A percentile compares a stretch with the other conserved stretches of the same genome.
These are phyloP conservation scores for Stagonosporopsis vannaccii DNA, from an alignment of 2,329 filamentous ascomycete genomes.

Conservation along the genomic window DNA sequence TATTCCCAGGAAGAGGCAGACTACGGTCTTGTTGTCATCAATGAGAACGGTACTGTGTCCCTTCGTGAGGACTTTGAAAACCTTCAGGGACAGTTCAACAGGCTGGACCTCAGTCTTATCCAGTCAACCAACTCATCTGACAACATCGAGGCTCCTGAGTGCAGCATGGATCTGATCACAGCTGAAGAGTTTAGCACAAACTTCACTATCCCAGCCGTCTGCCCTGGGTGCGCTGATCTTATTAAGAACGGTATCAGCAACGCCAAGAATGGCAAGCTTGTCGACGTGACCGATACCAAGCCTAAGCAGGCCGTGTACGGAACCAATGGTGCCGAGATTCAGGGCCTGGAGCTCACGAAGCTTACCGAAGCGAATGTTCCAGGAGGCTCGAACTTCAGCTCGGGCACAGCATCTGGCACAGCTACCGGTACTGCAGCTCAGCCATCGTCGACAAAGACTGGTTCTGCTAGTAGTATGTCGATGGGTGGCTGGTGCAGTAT, in stretches of 20 bases:
- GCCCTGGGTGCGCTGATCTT: slow-evolving; percentile 73
- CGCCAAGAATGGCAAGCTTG: slow-evolving; percentile 64
- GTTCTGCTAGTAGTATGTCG: slow-evolving; percentile 21
- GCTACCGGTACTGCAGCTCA: slow-evolving; percentile 21
- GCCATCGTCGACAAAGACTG: slow-evolving; percentile 29
- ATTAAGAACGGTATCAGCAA: slow-evolving; percentile 78
- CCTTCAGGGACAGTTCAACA: slow-evolving; percentile 76
- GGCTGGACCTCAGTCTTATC: slow-evolving; percentile 74
- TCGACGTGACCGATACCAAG: slow-evolving; percentile 63
- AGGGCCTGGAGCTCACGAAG: slow-evolving; percentile 66
- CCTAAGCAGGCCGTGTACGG: slow-evolving; percentile 66
- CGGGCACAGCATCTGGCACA: slow-evolving; percentile 6
- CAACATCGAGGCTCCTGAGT: slow-evolving; percentile 66
- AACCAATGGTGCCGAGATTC: slow-evolving; percentile 64
- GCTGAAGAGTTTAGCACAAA: slow-evolving; percentile 72
- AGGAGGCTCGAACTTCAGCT: slow-evolving; percentile 47
- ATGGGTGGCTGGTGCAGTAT: slow-evolving; percentile 18
- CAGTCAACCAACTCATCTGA: slow-evolving; percentile 67
- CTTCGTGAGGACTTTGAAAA: slow-evolving; percentile 64
- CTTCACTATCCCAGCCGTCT: slow-evolving; percentile 76
- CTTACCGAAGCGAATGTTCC: slow-evolving; percentile 64
- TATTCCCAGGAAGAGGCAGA: slow-evolving; percentile 74
- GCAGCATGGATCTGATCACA: slow-evolving; percentile 71
- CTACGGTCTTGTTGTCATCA: slow-evolving; percentile 58
- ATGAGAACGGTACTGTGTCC: slow-evolving; percentile 52